These are phyloP conservation scores for baker's yeast (Saccharomyces cerevisiae) DNA, from an alignment of 805 yeast genomes.

Conservation along the genomic window DNA sequence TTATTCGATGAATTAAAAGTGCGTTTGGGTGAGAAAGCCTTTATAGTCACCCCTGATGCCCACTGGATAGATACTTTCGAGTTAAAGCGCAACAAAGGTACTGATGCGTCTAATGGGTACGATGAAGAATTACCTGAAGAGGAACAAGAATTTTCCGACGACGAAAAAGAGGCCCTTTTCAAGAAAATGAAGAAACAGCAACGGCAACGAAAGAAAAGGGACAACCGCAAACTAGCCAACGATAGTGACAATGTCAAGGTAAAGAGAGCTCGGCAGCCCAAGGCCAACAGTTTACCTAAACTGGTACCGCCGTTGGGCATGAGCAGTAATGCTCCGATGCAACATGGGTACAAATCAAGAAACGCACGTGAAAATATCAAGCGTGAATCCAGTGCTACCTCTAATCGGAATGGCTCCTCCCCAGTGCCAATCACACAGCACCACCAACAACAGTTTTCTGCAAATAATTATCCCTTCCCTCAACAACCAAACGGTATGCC, in stretches of 20 bases:
- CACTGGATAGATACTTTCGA: slow-evolving; percentile 69
- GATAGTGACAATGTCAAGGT: slow-evolving; percentile 5
- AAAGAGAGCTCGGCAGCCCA: slow-evolving; percentile 3
- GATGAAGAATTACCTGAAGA: slow-evolving; percentile 92
- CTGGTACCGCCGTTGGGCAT: slow-evolving; percentile 14
- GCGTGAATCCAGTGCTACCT: background rate
- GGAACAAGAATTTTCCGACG: slow-evolving; percentile 93
- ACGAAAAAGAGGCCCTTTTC: slow-evolving; percentile 72
- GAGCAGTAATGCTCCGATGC: background rate
- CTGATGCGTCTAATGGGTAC: slow-evolving; percentile 89
- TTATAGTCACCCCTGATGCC: slow-evolving; percentile 73
- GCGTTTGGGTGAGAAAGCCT: slow-evolving; percentile 50
- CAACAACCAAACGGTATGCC: slow-evolving; percentile 3
- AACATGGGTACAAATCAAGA: slow-evolving; percentile 14
- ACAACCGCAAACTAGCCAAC: slow-evolving; percentile 8
- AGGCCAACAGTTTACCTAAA: slow-evolving; percentile 2
- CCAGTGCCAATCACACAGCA: slow-evolving; percentile 1
- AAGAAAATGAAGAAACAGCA: slow-evolving; percentile 58
- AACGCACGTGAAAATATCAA: slow-evolving; percentile 6
- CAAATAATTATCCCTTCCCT: slow-evolving; percentile 3
- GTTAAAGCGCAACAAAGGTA: slow-evolving; percentile 66
- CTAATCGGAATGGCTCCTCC: background rate
- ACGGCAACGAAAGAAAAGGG: slow-evolving; percentile 38
- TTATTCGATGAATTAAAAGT: slow-evolving; percentile 32
- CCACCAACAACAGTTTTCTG: background rate